Percentiles rank a stretch among this genome's conserved stretches.
phyloP scores from a whole-genome alignment of 306 rosid genomes.

The Vigna trinervia region DNA sequence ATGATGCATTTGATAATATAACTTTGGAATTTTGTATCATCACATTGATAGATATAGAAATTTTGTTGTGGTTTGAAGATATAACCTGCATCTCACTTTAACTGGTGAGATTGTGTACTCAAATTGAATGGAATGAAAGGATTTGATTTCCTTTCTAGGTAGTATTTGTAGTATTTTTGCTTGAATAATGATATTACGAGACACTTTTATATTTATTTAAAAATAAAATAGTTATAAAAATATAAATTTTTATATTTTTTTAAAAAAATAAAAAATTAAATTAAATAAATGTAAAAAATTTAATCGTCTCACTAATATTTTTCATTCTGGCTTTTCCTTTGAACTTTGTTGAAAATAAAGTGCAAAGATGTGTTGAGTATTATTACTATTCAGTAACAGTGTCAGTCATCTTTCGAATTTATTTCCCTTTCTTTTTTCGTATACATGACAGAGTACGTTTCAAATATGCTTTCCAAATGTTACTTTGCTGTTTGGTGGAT shows the following conservation, averaged over 20 bases:
- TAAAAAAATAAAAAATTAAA: too few species aligned
- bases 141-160: neutral
- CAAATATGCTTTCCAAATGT: conserved; percentile 12
- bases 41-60: neutral
- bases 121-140: neutral
- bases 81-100: neutral
- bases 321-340: neutral
- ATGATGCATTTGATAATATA: neutral
- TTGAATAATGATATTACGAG: too few species aligned
- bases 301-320: too few species aligned
- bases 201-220: too few species aligned
- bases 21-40: neutral
- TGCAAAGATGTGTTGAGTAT: neutral
- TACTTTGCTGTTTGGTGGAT: conserved; percentile 42
- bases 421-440: neutral
- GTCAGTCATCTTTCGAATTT: neutral
- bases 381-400: conserved; percentile 8
- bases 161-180: neutral
- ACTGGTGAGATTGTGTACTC: neutral
- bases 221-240: too few species aligned
- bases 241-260: too few species aligned
- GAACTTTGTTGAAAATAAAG: conserved; percentile 10
- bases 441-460: conserved; percentile 15
- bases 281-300: too few species aligned
- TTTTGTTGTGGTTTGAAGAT: neutral